Evolutionary conservation across 495 filamentous ascomycete genomes (phyloP), one percentile per base, ranked within the genome.

Genomic region (Pyrenopolyporus hunteri): DNA sequence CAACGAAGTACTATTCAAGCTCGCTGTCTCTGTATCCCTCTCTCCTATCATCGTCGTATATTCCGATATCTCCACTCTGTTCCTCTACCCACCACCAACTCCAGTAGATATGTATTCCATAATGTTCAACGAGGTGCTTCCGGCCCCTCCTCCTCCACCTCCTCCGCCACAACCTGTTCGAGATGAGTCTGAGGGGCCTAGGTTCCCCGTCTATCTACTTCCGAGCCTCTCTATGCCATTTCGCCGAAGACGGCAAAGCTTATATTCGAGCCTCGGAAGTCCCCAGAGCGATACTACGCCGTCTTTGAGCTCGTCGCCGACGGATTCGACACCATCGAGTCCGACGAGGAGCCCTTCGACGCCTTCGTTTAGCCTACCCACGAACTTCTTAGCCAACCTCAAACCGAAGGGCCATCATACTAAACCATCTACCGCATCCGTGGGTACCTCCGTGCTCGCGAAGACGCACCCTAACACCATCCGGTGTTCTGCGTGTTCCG

Each of bases 401-500:
- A 44, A 33, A 4, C 33, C 52, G 9, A 63, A 55, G 57, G 51
- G 52, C 16, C 46, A 19, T 4, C 33, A 36, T 5, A 14, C n/a
- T 25, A 63, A 46, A 48, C 32, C 47, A 25, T 46, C 56, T 7
- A 14, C 13, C 28, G 52, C 66, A 22, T 36, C 45, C 10, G 22
- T 35, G n/a, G 49, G 52, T 2, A 47, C 20, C 1, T 42, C 59
- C 7, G 60, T 32, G 36, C 64, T 81, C 28, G 35, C 73, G 22
- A 74, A 70, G 25, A 59, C 68, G 33, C 72, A 70, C 4, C 74
- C 79, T 6, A 68, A 75, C 62, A 80, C 75, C 44, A 82, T 97
- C 46, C 86, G 86, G 57, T 97, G 92, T 74, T 75, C 81, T 37
- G 81, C 76, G 43, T 97, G 92, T 73, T 78, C 86, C 35, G 75